phyloP scores from a whole-genome alignment of 2,329 filamentous ascomycete species.

The Erysiphe pulchra region DNA sequence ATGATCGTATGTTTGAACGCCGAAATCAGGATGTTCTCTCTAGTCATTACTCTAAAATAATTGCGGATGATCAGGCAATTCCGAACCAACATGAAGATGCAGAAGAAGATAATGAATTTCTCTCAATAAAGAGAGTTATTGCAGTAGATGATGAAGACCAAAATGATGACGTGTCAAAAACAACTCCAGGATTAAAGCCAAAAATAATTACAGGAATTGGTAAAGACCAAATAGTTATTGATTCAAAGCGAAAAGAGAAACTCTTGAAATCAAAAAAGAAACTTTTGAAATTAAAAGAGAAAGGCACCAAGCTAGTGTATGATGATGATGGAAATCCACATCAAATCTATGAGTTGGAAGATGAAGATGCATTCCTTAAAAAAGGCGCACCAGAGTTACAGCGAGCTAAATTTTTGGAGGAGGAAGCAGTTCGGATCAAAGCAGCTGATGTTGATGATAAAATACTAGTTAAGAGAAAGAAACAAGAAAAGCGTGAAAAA shows the following conservation, averaged over 20 bases:
- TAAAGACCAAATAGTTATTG: slow-evolving; percentile 51
- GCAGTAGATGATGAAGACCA: slow-evolving; percentile 26
- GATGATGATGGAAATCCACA: slow-evolving; percentile 78
- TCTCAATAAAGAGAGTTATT: slow-evolving; percentile 73
- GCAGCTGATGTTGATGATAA: slow-evolving; percentile 67
- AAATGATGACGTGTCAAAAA: slow-evolving; percentile 18
- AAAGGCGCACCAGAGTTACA: slow-evolving; percentile 55
- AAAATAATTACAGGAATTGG: slow-evolving; percentile 43
- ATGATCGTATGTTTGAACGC: slow-evolving; percentile 93
- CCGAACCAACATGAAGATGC: slow-evolving; percentile 20
- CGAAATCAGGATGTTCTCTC: slow-evolving; percentile 89
- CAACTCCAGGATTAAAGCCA: slow-evolving; percentile 16
- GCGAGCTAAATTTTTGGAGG: slow-evolving; percentile 50
- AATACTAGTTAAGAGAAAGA: slow-evolving; percentile 51
- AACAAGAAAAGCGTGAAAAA: slow-evolving; percentile 49
- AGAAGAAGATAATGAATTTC: slow-evolving; percentile 58
- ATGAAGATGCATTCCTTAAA: slow-evolving; percentile 54
- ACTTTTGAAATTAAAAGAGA: slow-evolving; percentile 70
- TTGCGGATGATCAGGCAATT: slow-evolving; percentile 30
- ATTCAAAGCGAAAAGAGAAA: slow-evolving; percentile 89
- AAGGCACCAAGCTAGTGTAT: slow-evolving; percentile 64
- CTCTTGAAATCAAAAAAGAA: slow-evolving; percentile 90
- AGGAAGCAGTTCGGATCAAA: slow-evolving; percentile 44
- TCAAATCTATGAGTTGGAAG: slow-evolving; percentile 66
- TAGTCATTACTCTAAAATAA: slow-evolving; percentile 76